Conservation (phyloP, 768 basidiomycete species). For the Tricholoma hemisulphureum region DNA sequence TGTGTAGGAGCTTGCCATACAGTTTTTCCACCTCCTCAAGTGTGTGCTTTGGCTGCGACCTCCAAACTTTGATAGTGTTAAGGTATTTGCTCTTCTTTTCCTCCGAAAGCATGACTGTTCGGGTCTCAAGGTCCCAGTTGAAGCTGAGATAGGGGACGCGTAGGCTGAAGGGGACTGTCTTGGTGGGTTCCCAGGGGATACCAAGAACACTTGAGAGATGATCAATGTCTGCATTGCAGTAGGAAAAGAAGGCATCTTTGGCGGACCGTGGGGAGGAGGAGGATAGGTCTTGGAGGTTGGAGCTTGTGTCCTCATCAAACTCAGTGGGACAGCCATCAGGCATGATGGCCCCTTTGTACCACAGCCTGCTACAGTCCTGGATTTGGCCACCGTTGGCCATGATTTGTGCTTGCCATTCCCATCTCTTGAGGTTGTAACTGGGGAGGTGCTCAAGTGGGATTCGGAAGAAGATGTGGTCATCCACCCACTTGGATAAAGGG, state of each 20-base stretch:
- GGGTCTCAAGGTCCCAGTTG: slow-evolving; percentile 19
- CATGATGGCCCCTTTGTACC: slow-evolving; percentile 18
- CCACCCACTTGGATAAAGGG: slow-evolving; percentile 27
- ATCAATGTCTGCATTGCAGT: slow-evolving; percentile 35
- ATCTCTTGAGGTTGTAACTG: slow-evolving; percentile 18
- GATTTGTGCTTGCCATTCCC: slow-evolving; percentile 9
- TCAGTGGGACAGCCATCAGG: not conserved
- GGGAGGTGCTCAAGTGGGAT: slow-evolving; percentile 15
- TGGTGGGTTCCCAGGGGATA: slow-evolving; percentile 27
- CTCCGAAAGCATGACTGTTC: slow-evolving; percentile 13
- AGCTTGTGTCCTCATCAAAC: not conserved
- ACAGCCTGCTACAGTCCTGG: slow-evolving; percentile 9
- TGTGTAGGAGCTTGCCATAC: slow-evolving; percentile 9
- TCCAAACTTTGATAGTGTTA: not conserved
- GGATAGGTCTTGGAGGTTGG: slow-evolving; percentile 19
- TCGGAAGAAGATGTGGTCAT: slow-evolving; percentile 24
- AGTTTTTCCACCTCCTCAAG: slow-evolving; percentile 1
- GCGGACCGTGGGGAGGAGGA: slow-evolving; percentile 9
- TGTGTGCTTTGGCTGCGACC: not conserved
- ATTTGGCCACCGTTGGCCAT: not conserved
- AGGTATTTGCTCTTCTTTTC: slow-evolving; percentile 22
- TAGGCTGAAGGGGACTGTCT: slow-evolving; percentile 20
- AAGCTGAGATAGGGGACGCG: no score
- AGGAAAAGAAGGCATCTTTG: slow-evolving; percentile 15
- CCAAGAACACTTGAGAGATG: slow-evolving; percentile 24